Evolutionary conservation across 257 asterid species (phyloP).

Genomic region (Solanum pinnatisectum): DNA sequence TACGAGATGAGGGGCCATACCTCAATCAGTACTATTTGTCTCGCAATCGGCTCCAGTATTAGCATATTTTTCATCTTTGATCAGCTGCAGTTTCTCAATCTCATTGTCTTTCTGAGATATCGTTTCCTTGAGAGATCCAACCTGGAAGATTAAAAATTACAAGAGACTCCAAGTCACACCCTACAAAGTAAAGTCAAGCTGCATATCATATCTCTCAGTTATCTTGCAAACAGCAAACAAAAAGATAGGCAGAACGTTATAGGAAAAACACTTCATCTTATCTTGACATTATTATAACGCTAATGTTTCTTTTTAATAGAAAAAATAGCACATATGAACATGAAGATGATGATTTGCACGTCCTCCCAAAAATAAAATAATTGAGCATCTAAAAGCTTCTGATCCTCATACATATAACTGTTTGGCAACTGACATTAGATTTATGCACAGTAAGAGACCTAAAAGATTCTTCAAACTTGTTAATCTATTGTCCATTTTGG

Average conservation of each 20-base stretch:
- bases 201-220: not conserved
- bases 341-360: not conserved
- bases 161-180: not conserved
- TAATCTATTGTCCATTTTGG: not conserved
- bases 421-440: not conserved
- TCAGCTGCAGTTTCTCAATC: constrained; percentile 1
- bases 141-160: constrained; percentile 2
- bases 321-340: not conserved
- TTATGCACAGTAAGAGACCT: not conserved
- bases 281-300: not conserved
- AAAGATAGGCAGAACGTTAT: not conserved
- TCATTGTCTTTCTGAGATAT: constrained; percentile 8
- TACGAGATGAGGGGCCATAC: constrained; percentile 24
- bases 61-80: not conserved
- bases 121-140: not conserved
- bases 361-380: not conserved
- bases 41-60: constrained; percentile 1
- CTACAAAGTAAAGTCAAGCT: not conserved
- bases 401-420: not conserved
- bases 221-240: not conserved
- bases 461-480: not conserved
- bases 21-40: constrained; percentile 27
- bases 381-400: not conserved
- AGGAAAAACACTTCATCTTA: not conserved
- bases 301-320: not conserved